Evolutionary conservation across 495 filamentous ascomycete genomes (phyloP).

Genomic region (Penicillium parvum): DNA sequence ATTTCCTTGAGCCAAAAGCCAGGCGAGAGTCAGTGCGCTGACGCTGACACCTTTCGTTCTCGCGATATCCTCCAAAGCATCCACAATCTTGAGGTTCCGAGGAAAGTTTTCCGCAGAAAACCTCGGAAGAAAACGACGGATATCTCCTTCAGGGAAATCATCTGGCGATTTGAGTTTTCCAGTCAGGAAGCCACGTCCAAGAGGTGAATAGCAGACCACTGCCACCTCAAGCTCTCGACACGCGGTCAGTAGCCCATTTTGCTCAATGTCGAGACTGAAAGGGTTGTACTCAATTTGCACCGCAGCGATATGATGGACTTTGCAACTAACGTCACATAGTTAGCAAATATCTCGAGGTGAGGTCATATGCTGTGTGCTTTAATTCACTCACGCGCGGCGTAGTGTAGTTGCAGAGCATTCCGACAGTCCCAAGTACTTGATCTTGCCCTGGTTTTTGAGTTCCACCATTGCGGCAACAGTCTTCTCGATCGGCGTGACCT

Average conservation of each 20-base stretch:
- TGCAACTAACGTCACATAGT: no score
- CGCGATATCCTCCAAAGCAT: constrained; percentile 40
- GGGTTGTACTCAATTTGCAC: constrained; percentile 65
- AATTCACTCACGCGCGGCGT: constrained; percentile 56
- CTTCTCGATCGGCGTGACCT: constrained; percentile 56
- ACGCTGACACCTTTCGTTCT: constrained; percentile 42
- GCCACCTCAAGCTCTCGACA: constrained; percentile 61
- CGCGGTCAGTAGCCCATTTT: constrained; percentile 48
- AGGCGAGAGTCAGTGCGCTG: constrained; percentile 52
- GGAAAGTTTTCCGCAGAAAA: constrained; percentile 48
- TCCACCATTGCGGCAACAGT: constrained; percentile 50
- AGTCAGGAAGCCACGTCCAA: constrained; percentile 55
- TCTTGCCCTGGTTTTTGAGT: constrained; percentile 52
- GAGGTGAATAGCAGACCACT: constrained; percentile 56
- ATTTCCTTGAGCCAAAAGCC: constrained; percentile 56
- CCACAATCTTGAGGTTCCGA: constrained; percentile 47
- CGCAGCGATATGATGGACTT: constrained; percentile 55
- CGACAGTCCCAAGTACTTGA: constrained; percentile 55
- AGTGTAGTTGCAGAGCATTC: constrained; percentile 56
- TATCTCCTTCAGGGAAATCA: constrained; percentile 45
- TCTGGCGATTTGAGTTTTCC: constrained; percentile 39
- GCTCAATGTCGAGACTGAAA: constrained; percentile 57
- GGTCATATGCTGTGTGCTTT: no score
- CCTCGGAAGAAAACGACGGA: constrained; percentile 38
- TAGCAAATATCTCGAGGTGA: no score